A percentile compares a stretch with the other conserved stretches of the same genome.
Conservation (phyloP, 768 basidiomycete genomes). For the Mycena leptocephala region DNA sequence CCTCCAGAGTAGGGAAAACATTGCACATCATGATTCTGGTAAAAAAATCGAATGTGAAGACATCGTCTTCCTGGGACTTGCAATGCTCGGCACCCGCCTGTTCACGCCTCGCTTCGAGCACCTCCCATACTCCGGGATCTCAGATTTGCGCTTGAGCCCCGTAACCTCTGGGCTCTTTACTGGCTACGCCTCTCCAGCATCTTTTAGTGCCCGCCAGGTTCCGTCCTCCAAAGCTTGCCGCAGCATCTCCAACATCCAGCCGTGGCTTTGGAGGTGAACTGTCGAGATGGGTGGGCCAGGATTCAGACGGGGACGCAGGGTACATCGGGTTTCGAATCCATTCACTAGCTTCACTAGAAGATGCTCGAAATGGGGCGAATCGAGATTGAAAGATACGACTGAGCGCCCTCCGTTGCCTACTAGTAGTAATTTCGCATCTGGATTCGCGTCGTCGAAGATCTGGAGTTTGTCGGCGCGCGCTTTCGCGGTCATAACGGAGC, state of each 20-base stretch:
- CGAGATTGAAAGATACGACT: background rate
- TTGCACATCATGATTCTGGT: too few species aligned
- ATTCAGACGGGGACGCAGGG: background rate
- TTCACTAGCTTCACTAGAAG: background rate
- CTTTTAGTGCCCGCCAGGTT: slow-evolving; percentile 9
- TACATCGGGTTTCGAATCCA: slow-evolving; percentile 13
- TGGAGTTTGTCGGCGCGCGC: slow-evolving; percentile 7
- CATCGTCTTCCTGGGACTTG: too few species aligned
- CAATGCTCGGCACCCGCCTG: too few species aligned
- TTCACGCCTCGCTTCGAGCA: too few species aligned
- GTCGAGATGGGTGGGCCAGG: slow-evolving; percentile 2
- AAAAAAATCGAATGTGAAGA: too few species aligned
- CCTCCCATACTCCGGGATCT: slow-evolving; percentile 22
- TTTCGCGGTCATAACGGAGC: slow-evolving; percentile 17
- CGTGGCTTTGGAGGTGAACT: slow-evolving; percentile 10
- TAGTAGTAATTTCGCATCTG: slow-evolving; percentile 5
- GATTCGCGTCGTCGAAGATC: slow-evolving; percentile 7
- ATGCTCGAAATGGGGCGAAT: slow-evolving; percentile 3
- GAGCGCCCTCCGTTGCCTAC: background rate
- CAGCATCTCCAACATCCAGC: slow-evolving; percentile 13
- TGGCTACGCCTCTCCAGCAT: slow-evolving; percentile 7
- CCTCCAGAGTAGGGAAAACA: too few species aligned
- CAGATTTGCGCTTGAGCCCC: slow-evolving; percentile 11
- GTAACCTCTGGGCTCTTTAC: background rate
- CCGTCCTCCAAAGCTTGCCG: slow-evolving; percentile 7